Base-by-base conservation (phyloP, 176 grass and related monocot genomes). In the Musa schizocarpa region DNA sequence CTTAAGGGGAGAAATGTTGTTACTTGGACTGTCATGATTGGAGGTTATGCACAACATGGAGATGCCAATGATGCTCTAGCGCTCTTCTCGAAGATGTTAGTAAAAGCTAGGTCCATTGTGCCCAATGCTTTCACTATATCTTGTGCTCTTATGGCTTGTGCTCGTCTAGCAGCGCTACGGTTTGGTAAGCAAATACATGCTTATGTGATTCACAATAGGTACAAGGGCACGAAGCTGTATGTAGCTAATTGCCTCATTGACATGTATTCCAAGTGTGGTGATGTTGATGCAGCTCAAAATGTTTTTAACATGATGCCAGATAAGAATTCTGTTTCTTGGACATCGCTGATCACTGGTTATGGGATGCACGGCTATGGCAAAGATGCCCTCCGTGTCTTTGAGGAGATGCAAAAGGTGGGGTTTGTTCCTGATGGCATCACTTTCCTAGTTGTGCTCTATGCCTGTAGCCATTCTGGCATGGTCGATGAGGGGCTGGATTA, bases 1-100 rank as follows among this genome's bases (percentile, higher is more conserved):
- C 75, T 20, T 61, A 74, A 58, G 53, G 74, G 85, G 59, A 83
- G 88, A 43, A 89, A 87, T 78, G 87, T 96, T 11, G 92, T 96
- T 49, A 89, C 87, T 71, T 96, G 92, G 92, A 96, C 92, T 72
- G 92, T 92, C 71, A 96, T 96, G 89, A 92, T 96, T 27, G 89
- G 92, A 79, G 92, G 92, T 49, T 85, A 87, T 85, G 84, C 92
- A 25, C 92, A 92, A 81, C 85, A 85, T 58, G 87, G 92, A 73
- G 81, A 92, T 75, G 81, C 92, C 27, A 92, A 88, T 83, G 82
- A 81, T 81, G 88, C 92, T 12, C 68, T 96, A 23, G 61, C 80
- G 74, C 77, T 96, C 82, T 89, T 96, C 72, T 80, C 77, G 8
- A 55, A 85, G 25, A 96, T 96, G 92, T 14, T 87, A 80, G 74